Evolutionary conservation across 768 basidiomycete genomes (phyloP).

Genomic region (Suillus hirtellus): DNA sequence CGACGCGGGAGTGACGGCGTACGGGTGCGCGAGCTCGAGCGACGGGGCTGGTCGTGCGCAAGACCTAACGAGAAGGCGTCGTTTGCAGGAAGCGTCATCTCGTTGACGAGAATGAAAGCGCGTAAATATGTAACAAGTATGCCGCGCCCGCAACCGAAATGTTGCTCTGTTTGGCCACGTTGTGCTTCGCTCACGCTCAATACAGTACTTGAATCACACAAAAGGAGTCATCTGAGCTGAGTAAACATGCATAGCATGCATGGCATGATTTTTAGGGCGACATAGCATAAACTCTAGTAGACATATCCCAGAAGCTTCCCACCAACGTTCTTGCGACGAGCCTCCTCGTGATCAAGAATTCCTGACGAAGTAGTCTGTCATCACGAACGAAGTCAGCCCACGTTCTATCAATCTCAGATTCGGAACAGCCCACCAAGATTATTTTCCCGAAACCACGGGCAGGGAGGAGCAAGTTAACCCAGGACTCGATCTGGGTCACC

Average conservation of each 20-base stretch:
- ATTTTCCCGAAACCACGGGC: slow-evolving; percentile 96
- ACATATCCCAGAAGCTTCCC: slow-evolving; percentile 94
- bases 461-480: slow-evolving; percentile 97
- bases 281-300: slow-evolving; percentile 57
- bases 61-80: slow-evolving; percentile 38
- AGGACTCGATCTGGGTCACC: slow-evolving; percentile 86
- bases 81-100: slow-evolving; percentile 36
- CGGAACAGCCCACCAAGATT: slow-evolving; percentile 69
- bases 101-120: background rate
- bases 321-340: slow-evolving; percentile 96
- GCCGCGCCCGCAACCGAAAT: background rate
- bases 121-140: background rate
- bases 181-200: background rate
- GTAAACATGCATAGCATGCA: slow-evolving; percentile 10
- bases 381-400: slow-evolving; percentile 8
- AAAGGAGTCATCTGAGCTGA: slow-evolving; percentile 11
- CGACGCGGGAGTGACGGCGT: slow-evolving; percentile 34
- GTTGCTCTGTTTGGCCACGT: slow-evolving; percentile 3
- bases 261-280: slow-evolving; percentile 18
- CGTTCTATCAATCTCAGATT: background rate
- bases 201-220: slow-evolving; percentile 8
- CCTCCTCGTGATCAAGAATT: slow-evolving; percentile 99
- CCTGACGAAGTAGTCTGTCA: slow-evolving; percentile 92
- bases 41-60: slow-evolving; percentile 36
- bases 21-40: slow-evolving; percentile 25